Percentiles rank a stretch among this genome's conserved stretches.
phyloP scores from a whole-genome alignment of 495 filamentous ascomycete species.

The Neurospora discreta region DNA sequence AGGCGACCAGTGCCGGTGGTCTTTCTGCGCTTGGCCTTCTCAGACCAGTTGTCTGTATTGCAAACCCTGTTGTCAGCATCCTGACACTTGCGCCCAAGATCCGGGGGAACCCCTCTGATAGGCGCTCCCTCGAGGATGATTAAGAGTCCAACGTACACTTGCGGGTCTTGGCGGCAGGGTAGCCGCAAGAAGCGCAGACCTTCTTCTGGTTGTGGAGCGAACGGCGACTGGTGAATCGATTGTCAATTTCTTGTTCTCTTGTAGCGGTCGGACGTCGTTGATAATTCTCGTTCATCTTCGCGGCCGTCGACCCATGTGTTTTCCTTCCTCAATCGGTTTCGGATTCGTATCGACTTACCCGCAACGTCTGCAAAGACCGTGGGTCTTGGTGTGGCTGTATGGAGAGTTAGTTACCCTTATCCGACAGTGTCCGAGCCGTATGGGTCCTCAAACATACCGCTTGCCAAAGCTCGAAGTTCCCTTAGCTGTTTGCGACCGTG shows the following conservation, averaged over 20 bases:
- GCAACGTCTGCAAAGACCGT: constrained; percentile 98
- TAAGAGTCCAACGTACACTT: constrained; percentile 71
- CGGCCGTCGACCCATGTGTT: neutral
- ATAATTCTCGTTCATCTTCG: neutral
- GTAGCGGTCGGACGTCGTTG: neutral
- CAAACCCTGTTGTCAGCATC: constrained; percentile 10
- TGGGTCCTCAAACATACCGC: constrained; percentile 35
- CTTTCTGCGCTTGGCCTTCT: constrained; percentile 99
- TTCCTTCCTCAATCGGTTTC: constrained; percentile 2
- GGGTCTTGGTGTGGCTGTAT: constrained; percentile 88
- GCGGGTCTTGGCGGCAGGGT: constrained; percentile 90
- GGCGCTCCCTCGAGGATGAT: neutral
- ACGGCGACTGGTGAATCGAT: constrained; percentile 56
- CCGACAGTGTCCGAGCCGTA: neutral
- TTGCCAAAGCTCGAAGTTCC: constrained; percentile 96
- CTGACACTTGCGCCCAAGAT: neutral
- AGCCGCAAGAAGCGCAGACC: constrained; percentile 93
- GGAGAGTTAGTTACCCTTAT: constrained; percentile 10
- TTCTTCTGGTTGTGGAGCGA: constrained; percentile 99
- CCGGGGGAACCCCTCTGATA: neutral
- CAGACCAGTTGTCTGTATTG: constrained; percentile 84
- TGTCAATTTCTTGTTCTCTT: constrained; percentile 13
- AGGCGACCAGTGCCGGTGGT: constrained; percentile 91
- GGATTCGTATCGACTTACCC: constrained; percentile 50
- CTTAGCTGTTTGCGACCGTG: constrained; percentile 46